Evolutionary conservation across 1,139 yeast species (phyloP), one percentile per base, ranked within the genome.

Genomic region (Yamadazyma triangularis): DNA sequence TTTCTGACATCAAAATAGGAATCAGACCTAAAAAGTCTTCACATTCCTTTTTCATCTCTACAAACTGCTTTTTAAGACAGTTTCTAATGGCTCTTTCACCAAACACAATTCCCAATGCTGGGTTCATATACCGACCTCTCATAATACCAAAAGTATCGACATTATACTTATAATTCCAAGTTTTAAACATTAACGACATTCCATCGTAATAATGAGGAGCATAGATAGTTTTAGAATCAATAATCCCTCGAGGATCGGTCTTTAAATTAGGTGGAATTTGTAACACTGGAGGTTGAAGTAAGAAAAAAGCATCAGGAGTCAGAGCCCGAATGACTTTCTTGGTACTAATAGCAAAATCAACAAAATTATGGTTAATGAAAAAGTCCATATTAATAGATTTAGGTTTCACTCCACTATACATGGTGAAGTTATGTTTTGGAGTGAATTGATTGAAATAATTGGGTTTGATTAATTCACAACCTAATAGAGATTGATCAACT

Each of bases 121-220:
- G 96, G 35, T 79, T 80, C 20, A 69, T 42, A 56, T 89, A 88
- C 30, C 73, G 64, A 1, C 83, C 84, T 32, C 96, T 72, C 73
- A 89, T 76, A 10, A 89, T 80, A 0, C 96, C 96, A 15, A 86
- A 60, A 0, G 96, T 89, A 48, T 89, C 95, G 10, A 88, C 95
- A 48, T 89, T 89, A 58, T 79, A 83, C 24, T 55, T 56, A 23
- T 72, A 61, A 47, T 81, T 83, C 95, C 95, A 85, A 9, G 81
- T 73, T 54, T 87, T 87, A 53, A 85, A 82, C 91, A 89, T 80
- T 18, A 91, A 60, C 1, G 96, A 84, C 75, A 89, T 72, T 0
- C 97, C 97, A 53, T 89, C 97, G 49, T 89, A 89, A 51, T 80
- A 89, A 56, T 89, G 97, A 2, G 95, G 93, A 20, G 94, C 77